Base-by-base conservation (phyloP, 768 basidiomycete species). In the Kwoniella heveanensis region DNA sequence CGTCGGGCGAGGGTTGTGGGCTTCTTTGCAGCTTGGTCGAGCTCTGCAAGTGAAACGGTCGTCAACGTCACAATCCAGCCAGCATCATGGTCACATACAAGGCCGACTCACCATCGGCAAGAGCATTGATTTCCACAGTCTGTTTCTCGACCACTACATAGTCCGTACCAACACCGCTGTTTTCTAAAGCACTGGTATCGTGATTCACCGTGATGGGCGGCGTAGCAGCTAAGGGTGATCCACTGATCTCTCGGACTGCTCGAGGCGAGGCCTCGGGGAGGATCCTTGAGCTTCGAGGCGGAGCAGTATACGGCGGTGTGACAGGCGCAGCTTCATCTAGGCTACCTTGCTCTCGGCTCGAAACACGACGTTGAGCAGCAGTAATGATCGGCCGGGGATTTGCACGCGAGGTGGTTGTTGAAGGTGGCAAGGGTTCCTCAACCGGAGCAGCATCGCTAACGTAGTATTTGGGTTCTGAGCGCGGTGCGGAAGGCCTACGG, bases 91-190 rank as follows among this genome's bases (percentile, higher is more conserved):
- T 5, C 24, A 32, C 44, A 25, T 15, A 27, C 10, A 17, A 4
- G 8, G 9, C 24, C 30, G 19, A 79, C 87, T 71, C 65, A 90
- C 94, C 94, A 82, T 98, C 95, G 1, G 95, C 89, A 2, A 92
- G 86, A 17, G 87, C 86, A 77, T 91, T 92, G 77, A 97, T 91
- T 77, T 98, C 94, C 1, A 97, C 90, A 1, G 90, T 90, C 54
- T 88, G 85, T 57, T 99, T 92, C 47, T 89, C 93, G 1, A 98
- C 90, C 0, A 99, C 85, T 0, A 98, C 95, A 71, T 99, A 99
- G 73, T 98, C 95, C 56, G 74, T 73, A 1, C 77, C 79, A 9
- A 82, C 72, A 54, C 70, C 52, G 57, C 64, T 58, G 25, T 49
- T 53, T 19, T 72, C 66, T 48, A 72, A 12, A 17, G 70, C 67